Evolutionary conservation across 495 filamentous ascomycete species (phyloP).

Genomic region (Hypoxylon fuscum): DNA sequence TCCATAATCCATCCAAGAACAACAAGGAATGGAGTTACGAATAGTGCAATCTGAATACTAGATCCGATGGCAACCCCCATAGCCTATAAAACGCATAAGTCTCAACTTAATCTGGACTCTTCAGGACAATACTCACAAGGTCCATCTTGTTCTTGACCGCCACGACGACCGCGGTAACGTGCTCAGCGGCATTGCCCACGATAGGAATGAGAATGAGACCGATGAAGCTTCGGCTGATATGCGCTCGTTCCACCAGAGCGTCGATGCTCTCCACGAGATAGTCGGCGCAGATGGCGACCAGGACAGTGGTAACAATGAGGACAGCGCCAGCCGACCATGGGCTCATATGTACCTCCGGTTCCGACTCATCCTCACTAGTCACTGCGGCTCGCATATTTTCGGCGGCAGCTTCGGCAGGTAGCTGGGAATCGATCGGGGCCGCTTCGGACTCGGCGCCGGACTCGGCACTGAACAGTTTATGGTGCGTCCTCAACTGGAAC

Average conservation of each 20-base stretch:
- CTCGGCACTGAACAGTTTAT: constrained; percentile 79
- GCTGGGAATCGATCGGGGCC: constrained; percentile 31
- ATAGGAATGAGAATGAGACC: constrained; percentile 95
- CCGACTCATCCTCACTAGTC: constrained; percentile 51
- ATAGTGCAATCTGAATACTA: constrained; percentile 92
- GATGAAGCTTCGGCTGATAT: constrained; percentile 95
- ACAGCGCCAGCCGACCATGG: constrained; percentile 77
- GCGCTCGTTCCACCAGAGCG: constrained; percentile 78
- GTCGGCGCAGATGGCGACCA: constrained; percentile 92
- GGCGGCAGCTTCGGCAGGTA: constrained; percentile 42
- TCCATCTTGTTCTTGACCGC: constrained; percentile 98
- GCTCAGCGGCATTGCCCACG: constrained; percentile 96
- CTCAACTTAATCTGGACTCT: background rate
- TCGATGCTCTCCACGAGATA: constrained; percentile 95
- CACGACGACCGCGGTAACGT: constrained; percentile 93
- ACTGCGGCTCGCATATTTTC: constrained; percentile 18
- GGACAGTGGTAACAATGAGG: constrained; percentile 78
- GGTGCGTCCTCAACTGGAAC: constrained; percentile 89
- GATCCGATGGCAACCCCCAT: constrained; percentile 94
- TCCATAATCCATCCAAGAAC: constrained; percentile 86
- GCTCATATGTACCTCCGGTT: constrained; percentile 67
- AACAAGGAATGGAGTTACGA: constrained; percentile 90
- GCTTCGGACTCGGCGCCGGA: constrained; percentile 37
- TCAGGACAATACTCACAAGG: constrained; percentile 51
- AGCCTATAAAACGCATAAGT: constrained; percentile 55